phyloP scores from a whole-genome alignment of 306 rosid genomes.

The Pyrus betulifolia region DNA sequence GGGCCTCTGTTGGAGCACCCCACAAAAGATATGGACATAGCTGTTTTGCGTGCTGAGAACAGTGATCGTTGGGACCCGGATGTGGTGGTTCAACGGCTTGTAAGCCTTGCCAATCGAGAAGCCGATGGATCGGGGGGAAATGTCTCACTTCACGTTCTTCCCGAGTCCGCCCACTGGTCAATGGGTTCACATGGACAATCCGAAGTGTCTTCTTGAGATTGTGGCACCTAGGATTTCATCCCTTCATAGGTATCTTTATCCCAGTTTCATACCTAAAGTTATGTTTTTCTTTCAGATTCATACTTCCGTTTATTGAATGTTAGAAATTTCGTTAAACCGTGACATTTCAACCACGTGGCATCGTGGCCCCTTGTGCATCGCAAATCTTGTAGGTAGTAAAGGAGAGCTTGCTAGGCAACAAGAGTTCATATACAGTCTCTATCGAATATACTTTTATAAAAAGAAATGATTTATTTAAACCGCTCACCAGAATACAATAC shows the following conservation, averaged over 20 bases:
- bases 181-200: slow-evolving; percentile 95
- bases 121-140: slow-evolving; percentile 44
- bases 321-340: no score
- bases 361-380: no score
- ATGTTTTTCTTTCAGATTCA: no score
- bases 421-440: no score
- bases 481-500: rapidly evolving
- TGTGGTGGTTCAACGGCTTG: slow-evolving; percentile 38
- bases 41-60: slow-evolving; percentile 72
- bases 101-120: slow-evolving; percentile 36
- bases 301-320: no score
- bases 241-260: not conserved
- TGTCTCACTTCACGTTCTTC: slow-evolving; percentile 57
- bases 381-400: no score
- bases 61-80: slow-evolving; percentile 76
- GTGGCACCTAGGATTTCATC: slow-evolving; percentile 65
- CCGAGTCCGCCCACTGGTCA: slow-evolving; percentile 55
- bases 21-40: slow-evolving; percentile 59
- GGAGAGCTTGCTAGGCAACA: no score
- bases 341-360: no score
- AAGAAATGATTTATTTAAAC: no score
- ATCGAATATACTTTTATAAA: no score
- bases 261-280: no score
- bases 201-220: slow-evolving; percentile 76
- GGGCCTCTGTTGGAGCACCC: slow-evolving; percentile 75